phyloP scores from a whole-genome alignment of 495 filamentous ascomycete species.

The Penicillium steckii region DNA sequence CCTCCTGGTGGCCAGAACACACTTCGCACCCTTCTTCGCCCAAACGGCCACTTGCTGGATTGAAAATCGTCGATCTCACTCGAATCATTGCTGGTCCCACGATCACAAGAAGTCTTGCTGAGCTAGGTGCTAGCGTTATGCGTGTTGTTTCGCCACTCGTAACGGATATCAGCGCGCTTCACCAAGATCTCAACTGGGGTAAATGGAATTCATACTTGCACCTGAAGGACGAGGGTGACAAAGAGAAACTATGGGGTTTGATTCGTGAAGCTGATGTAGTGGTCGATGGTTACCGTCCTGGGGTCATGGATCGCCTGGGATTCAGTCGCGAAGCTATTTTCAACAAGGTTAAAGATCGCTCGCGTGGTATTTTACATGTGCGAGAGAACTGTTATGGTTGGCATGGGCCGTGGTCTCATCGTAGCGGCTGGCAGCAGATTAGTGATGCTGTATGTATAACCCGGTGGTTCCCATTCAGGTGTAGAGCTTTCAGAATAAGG shows the following conservation, averaged over 20 bases:
- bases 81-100: conserved; percentile 48
- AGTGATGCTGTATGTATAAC: conserved; percentile 36
- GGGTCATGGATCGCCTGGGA: conserved; percentile 47
- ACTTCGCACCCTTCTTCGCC: conserved; percentile 6
- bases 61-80: conserved; percentile 54
- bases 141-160: conserved; percentile 56
- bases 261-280: conserved; percentile 57
- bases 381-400: conserved; percentile 60
- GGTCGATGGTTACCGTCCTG: conserved; percentile 55
- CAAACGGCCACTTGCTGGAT: conserved; percentile 4
- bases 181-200: conserved; percentile 53
- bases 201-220: conserved; percentile 54
- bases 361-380: conserved; percentile 47
- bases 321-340: conserved; percentile 46
- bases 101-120: conserved; percentile 54
- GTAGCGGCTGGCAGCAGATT: conserved; percentile 58
- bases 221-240: conserved; percentile 43
- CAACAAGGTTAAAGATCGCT: conserved; percentile 39
- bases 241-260: conserved; percentile 36
- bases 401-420: conserved; percentile 49
- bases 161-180: conserved; percentile 45
- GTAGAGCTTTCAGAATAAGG: too few relatives aligned
- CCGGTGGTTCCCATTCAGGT: not conserved
- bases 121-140: conserved; percentile 54
- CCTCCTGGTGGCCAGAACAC: conserved; percentile 42